Evolutionary conservation across 495 filamentous ascomycete genomes (phyloP), one percentile per base, ranked within the genome.

Genomic region (Lophiotrema nucula): DNA sequence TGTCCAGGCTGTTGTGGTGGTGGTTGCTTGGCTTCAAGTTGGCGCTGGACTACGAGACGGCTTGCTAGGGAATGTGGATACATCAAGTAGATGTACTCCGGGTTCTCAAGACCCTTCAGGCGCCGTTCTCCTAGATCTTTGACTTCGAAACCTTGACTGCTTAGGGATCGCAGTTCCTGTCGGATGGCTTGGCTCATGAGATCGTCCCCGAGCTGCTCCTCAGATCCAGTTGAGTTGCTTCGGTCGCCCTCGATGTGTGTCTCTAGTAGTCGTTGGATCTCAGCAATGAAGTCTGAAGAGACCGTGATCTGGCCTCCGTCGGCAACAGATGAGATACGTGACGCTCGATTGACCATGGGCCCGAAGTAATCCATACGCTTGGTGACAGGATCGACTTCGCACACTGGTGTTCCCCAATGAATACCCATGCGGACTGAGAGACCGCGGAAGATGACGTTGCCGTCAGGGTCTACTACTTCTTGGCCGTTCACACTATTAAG

Each of bases 301-400:
- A 96, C 92, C 11, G 92, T 92, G 49, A 97, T 96, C 72, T 99
- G 92, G 2, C 93, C 93, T 35, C 93, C 93, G 69, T 99, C 93
- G n/a, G 93, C 93, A 47, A 90, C 90, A 33, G 88, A 84, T 5
- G 89, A 92, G 47, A 99, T 93, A 71, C 93, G 86, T 45, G 92
- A 87, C 0, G 93, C 90, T 57, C 92, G 89, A 72, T 99, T 99
- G 59, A 99, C 93, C 90, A 99, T 97, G 0, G 95, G 93, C 8
- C 93, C 93, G 71, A 97, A 97, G 72, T 99, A 99, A 68, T 99
- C 93, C 93, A 99, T 99, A 37, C 93, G 90, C 44, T 90, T 85
- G 10, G 93, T 99, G 4, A 99, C 89, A 0, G 93, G 92, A 70
- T 99, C 93, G 27, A 86, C 85, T 68, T 97, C 93, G 64, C 89